Evolutionary conservation across 2,329 filamentous ascomycete genomes (phyloP), one percentile per base, ranked within the genome.

Genomic region (Albifimbria verrucaria): DNA sequence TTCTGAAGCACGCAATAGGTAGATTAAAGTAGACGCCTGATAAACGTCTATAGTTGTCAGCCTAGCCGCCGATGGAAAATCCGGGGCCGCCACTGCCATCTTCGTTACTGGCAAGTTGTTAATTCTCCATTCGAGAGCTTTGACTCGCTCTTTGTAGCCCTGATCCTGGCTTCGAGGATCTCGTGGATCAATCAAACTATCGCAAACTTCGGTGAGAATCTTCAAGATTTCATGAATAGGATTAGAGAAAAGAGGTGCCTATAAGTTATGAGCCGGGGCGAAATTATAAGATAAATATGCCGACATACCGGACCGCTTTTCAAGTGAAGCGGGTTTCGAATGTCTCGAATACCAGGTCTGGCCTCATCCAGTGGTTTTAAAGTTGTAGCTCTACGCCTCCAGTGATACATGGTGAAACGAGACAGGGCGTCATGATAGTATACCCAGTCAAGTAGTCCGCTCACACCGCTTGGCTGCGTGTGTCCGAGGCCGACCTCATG

Each of bases 1-100:
- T 47, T 66, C 64, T 1, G 58, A 61, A n/a, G 53, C 56, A 3
- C 60, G 58, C 1, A 41, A 36, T 3, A 62, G 53, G 39, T 60
- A 62, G 12, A 62, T 53, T 3, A 51, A 48, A 1, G 59, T 62
- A 4, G 58, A 53, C 21, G 52, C 41, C 9, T 57, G 59, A 23
- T 59, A 62, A 0, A 62, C 6, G 10, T 58, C 51, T 1, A 56
- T 47, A 2, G 54, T 22, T 0, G 36, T 15, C 11, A 41, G 17
- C 12, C 55, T 32, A 1, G 26, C 12, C 53, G 18, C 32, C 7
- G 46, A 2, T 17, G n/a, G n/a, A 5, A 10, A 0, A 12, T 22
- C 1, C 48, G 17, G 4, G 26, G 26, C 18, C 20, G 18, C 11
- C n/a, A 6, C 24, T 32, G 3, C 28, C n/a, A 11, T 15, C 18